Evolutionary conservation across 2,329 filamentous ascomycete species (phyloP).

Genomic region (Lachnellula cervina): DNA sequence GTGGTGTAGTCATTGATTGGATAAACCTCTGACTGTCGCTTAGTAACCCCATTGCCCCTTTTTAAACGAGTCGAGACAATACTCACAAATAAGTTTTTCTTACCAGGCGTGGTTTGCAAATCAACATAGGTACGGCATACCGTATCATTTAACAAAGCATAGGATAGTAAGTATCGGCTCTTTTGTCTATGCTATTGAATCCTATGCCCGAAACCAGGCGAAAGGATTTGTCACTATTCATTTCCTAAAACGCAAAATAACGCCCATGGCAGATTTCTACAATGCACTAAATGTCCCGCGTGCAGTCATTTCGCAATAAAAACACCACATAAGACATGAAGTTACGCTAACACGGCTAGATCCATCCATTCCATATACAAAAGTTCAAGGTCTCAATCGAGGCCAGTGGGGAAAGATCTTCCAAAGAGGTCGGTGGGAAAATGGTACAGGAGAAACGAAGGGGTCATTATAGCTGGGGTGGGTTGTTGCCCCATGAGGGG

Average conservation of each 20-base stretch:
- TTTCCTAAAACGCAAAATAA: conserved; percentile 22
- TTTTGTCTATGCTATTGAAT: no score
- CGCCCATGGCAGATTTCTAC: conserved; percentile 22
- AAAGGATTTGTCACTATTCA: background rate
- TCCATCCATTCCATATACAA: conserved; percentile 27
- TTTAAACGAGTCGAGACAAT: no score
- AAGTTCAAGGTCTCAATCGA: conserved; percentile 21
- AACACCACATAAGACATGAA: conserved; percentile 20
- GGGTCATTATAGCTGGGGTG: conserved; percentile 12
- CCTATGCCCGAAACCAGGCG: no score
- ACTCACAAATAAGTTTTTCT: no score
- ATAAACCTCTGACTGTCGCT: no score
- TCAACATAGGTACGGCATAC: no score
- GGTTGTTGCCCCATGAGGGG: background rate
- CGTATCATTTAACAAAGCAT: no score
- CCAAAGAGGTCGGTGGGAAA: conserved; percentile 21
- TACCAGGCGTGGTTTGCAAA: no score
- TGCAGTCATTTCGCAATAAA: conserved; percentile 17
- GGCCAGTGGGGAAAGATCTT: conserved; percentile 19
- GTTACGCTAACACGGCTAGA: conserved; percentile 23
- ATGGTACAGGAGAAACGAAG: conserved; percentile 31
- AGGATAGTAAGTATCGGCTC: no score
- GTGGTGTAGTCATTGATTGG: no score
- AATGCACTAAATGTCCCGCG: conserved; percentile 24
- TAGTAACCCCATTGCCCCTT: no score